A percentile compares a stretch with the other conserved stretches of the same genome.
Evolutionary conservation across 176 grass and related monocot species (phyloP).

Genomic region (Aegilops longissima): DNA sequence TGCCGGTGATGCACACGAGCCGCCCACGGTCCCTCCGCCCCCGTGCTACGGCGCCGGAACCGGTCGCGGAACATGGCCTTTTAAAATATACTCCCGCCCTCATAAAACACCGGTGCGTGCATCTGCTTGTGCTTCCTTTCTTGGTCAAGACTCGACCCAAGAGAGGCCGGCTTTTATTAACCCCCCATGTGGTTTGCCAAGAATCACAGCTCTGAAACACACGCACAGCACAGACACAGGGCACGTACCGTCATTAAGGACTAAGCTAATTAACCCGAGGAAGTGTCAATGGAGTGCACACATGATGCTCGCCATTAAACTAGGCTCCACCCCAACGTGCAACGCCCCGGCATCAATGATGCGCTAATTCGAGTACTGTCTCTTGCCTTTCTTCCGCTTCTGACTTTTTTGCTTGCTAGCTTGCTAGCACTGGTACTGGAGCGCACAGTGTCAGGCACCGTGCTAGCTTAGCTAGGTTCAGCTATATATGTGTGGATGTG

Average conservation of each 20-base stretch:
- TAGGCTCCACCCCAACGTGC: background rate
- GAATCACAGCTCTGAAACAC: slow-evolving; percentile 37
- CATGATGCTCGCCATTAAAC: slow-evolving; percentile 17
- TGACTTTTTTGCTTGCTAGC: background rate
- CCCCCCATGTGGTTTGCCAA: background rate
- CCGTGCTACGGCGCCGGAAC: slow-evolving; percentile 19
- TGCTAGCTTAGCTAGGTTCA: background rate
- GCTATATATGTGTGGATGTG: background rate
- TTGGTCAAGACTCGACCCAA: background rate
- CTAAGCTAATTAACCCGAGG: slow-evolving; percentile 5
- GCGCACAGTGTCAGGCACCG: background rate
- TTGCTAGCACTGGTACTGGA: background rate
- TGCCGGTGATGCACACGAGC: slow-evolving; percentile 3
- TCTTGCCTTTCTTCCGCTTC: background rate
- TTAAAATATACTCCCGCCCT: background rate
- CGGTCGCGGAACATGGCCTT: slow-evolving; percentile 15
- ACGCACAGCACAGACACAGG: background rate
- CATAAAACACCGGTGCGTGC: background rate
- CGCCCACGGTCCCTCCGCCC: background rate
- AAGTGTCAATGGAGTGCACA: background rate
- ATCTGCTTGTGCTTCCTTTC: background rate
- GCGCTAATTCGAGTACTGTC: slow-evolving; percentile 41
- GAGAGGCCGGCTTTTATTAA: background rate
- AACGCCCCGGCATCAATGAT: slow-evolving; percentile 36
- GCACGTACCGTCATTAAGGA: slow-evolving; percentile 12